Evolutionary conservation across 441 rosid species (phyloP), one percentile per base, ranked within the genome.

Genomic region (Gossypium lobatum): DNA sequence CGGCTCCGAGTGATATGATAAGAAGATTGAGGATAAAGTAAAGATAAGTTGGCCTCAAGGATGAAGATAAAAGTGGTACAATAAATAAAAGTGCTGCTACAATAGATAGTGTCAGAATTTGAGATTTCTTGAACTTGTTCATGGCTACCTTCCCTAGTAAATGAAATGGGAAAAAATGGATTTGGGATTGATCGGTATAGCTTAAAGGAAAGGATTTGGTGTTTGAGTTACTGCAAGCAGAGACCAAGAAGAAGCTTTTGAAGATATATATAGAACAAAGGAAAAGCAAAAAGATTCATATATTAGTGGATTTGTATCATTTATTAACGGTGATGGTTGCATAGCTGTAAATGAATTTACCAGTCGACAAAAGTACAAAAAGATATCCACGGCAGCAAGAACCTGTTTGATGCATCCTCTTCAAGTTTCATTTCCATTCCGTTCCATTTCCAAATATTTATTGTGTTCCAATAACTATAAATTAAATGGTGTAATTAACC

Each of bases 11-110:
- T 23, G 82, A 80, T 25, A 90, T 64, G 71, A 90, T 87, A 66
- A 90, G 86, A 72, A 90, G 75, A 80, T 90, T 90, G 70, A 80
- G 46, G 77, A 90, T 64, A 52, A 90, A 77, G 81, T 90, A 90
- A 58, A 90, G 78, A 74, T 84, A 87, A n/a, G 84, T 81, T 1
- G 88, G 81, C 74, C 95, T 82, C 28, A 69, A 63, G 59, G 91
- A 81, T 53, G 91, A 73, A 58, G 95, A 81, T 28, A 87, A 62
- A 52, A 82, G 76, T 7, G 91, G 91, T 3, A 88, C 77, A 59
- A 86, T 68, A 31, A 75, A 31, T 74, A 90, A 77, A 69, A 90
- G 91, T 3, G 84, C 83, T 54, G 81, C 88, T 13, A 90, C 69
- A 9, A 88, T 55, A 6, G 54, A 20, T 2, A 83, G 81, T 71